A percentile compares a stretch with the other conserved stretches of the same genome.
Conservation (phyloP, 1,284 basidiomycete species). For the Fomitiporia mediterranea region DNA sequence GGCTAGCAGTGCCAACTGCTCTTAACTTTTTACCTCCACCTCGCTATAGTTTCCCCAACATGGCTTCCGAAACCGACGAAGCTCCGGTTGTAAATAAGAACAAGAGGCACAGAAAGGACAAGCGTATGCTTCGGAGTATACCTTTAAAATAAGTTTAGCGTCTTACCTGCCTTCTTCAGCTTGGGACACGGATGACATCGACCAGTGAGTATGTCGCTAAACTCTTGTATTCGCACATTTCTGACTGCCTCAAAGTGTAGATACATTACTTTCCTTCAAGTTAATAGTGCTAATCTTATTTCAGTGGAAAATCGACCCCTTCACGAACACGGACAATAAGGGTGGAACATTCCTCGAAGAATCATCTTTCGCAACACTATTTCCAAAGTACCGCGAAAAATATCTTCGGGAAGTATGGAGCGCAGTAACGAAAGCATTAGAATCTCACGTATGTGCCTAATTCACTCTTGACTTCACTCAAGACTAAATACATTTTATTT, state of each 20-base stretch:
- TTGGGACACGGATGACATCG: conserved; percentile 98
- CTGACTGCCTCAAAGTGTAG: conserved; percentile 31
- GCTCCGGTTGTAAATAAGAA: conserved; percentile 65
- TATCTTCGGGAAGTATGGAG: conserved; percentile 95
- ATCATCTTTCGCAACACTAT: conserved; percentile 95
- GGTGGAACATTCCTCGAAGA: conserved; percentile 88
- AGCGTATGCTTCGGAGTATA: conserved; percentile 53
- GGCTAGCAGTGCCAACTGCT: neutral
- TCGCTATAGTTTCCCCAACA: conserved; percentile 26
- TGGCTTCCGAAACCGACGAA: conserved; percentile 44
- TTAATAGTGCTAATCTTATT: conserved; percentile 1
- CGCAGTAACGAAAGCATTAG: conserved; percentile 84
- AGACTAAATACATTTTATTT: neutral
- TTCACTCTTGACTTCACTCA: neutral
- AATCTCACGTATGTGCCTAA: conserved; percentile 58
- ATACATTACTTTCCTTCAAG: conserved; percentile 15
- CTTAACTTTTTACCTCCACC: conserved; percentile 2
- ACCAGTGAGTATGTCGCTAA: conserved; percentile 68
- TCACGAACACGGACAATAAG: conserved; percentile 73
- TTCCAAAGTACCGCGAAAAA: conserved; percentile 98
- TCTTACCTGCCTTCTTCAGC: conserved; percentile 43
- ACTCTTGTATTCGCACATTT: conserved; percentile 14
- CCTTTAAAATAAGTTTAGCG: neutral
- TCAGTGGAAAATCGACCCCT: conserved; percentile 88
- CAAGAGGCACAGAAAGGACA: conserved; percentile 86